Base-by-base conservation (phyloP, 352 stramenopile genomes). In the Phytopythium litorale region DNA sequence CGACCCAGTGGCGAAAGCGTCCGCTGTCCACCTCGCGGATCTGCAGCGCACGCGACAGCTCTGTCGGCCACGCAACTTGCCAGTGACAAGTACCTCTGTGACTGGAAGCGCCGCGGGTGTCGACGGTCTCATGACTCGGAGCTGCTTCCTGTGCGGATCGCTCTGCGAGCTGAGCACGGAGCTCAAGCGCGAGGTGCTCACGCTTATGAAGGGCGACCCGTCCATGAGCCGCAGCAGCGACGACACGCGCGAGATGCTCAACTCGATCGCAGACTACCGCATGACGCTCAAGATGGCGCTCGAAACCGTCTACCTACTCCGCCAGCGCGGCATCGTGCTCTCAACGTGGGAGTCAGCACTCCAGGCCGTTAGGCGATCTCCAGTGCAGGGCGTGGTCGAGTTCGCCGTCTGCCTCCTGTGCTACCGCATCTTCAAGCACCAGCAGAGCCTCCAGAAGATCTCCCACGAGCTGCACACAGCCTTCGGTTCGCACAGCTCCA, bases 271-370 rank as follows among this genome's bases (percentile, higher is more conserved):
- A 0, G 77, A 84, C 56, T 91, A 88, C 50, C 70, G 80, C 28
- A 90, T 94, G 84, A 93, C 81, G 11, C 60, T 90, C 51, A 92
- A 88, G 9, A 94, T 93, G 84, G 82, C 76, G 1, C 57, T 82
- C 6, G 73, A 89, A 4, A 91, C 83, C 25, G 76, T 94, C 7
- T 88, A 79, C 42, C 64, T 81, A 16, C 68, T 92, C 40, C 76
- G 83, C 7, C 81, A 92, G 48, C 81, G 86, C 8, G 86, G 79
- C 2, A 62, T 87, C 5, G 56, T 65, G n/a, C 60, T 92, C 0
- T 37, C 68, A 0, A 60, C 68, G 18, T 94, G 86, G 86, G 84
- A 94, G 58, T 66, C 56, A n/a, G 77, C 79, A 0, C 67, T 88
- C 5, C 69, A 73, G n/a, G 60, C 67, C 4, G 65, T 85, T 0